These are phyloP conservation scores for Caryocar brasiliense DNA, from an alignment of 441 rosid species.

Conservation along the genomic window DNA sequence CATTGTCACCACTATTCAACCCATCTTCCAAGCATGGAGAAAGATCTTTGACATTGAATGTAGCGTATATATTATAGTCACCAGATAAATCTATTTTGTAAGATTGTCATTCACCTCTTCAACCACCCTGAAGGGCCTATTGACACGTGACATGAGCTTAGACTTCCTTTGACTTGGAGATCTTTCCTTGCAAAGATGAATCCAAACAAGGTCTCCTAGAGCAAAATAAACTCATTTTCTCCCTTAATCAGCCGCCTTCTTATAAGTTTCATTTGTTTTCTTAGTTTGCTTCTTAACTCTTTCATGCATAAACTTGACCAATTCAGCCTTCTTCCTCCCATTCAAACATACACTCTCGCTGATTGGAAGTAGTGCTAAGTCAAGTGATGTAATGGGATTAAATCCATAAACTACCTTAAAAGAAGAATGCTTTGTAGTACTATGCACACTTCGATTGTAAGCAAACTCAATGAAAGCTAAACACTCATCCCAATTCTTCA, in stretches of 20 bases:
- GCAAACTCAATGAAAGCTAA: not conserved
- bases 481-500: not conserved
- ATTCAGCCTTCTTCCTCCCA: not conserved
- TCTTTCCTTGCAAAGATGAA: not conserved
- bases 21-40: too few relatives aligned
- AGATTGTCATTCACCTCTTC: too few relatives aligned
- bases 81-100: too few relatives aligned
- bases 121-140: too few relatives aligned
- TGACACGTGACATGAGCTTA: not conserved
- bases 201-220: not conserved
- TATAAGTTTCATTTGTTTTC: not conserved
- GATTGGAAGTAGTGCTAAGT: too few relatives aligned
- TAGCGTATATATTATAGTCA: too few relatives aligned
- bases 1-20: too few relatives aligned
- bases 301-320: not conserved
- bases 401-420: not conserved
- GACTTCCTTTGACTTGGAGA: not conserved
- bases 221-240: not conserved
- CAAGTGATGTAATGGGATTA: too few relatives aligned
- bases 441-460: not conserved
- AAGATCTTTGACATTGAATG: too few relatives aligned
- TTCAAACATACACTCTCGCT: too few relatives aligned
- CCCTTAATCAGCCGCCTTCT: not conserved
- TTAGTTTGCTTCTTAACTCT: not conserved
- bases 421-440: not conserved